phyloP scores from a whole-genome alignment of 2,329 filamentous ascomycete genomes.

The Colletotrichum agaves region DNA sequence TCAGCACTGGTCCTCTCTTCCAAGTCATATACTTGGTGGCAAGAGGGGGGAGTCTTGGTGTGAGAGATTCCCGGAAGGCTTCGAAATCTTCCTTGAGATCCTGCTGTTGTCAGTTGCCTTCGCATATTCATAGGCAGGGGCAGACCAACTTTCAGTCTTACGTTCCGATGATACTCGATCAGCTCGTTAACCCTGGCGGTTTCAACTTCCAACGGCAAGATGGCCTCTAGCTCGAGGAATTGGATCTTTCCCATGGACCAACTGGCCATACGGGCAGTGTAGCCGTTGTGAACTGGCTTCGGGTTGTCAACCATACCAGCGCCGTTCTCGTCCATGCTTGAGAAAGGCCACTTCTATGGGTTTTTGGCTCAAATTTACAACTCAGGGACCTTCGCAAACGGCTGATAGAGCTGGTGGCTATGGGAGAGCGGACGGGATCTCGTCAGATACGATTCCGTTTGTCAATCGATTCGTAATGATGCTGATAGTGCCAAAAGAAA shows the following conservation, averaged over 20 bases:
- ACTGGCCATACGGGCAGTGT: neutral
- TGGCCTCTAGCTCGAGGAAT: neutral
- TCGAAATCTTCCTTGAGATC: neutral
- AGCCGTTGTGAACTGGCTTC: neutral
- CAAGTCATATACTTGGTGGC: constrained; percentile 17
- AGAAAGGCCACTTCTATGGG: neutral
- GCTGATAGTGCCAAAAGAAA: too few species aligned
- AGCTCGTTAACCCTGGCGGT: neutral
- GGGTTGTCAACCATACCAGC: neutral
- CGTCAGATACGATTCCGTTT: neutral
- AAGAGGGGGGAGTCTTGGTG: neutral
- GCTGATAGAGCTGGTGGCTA: neutral
- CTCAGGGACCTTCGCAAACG: neutral
- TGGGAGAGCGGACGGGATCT: constrained; percentile 1
- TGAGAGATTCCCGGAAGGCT: neutral
- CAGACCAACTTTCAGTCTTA: neutral
- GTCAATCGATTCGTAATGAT: too few species aligned
- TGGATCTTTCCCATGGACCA: neutral
- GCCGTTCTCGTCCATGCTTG: neutral
- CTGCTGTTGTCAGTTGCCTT: neutral
- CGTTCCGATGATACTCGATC: neutral
- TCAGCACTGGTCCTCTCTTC: constrained; percentile 1
- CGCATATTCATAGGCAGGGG: neutral
- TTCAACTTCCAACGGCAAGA: neutral
- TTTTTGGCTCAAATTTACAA: neutral